phyloP scores from a whole-genome alignment of 371 early-diverging fungal species.

The Mucor lusitanicus region DNA sequence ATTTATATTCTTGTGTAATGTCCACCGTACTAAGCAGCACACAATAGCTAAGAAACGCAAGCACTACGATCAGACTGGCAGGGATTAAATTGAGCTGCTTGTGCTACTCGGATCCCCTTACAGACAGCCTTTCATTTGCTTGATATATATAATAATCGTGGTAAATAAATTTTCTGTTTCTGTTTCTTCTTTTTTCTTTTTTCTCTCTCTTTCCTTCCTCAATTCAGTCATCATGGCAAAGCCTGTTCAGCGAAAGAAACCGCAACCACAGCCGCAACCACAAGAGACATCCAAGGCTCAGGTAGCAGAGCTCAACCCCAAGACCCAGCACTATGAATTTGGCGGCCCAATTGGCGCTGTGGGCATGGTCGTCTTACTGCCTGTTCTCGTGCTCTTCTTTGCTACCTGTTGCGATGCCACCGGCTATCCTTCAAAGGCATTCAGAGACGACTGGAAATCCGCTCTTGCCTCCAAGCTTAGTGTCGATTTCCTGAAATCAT shows the following conservation, averaged over 20 bases:
- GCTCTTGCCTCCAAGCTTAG: constrained; percentile 18
- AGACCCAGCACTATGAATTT: constrained; percentile 71
- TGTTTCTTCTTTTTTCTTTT: constrained; percentile 1
- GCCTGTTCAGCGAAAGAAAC: constrained; percentile 12
- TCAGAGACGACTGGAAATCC: constrained; percentile 26
- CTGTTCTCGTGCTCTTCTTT: constrained; percentile 59
- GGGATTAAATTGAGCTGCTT: constrained; percentile 9
- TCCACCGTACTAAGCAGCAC: not conserved
- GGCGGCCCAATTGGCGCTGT: constrained; percentile 83
- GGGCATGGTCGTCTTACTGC: constrained; percentile 62
- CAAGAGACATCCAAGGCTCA: not conserved
- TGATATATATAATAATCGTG: not conserved
- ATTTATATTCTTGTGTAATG: not conserved
- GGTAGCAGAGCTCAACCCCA: constrained; percentile 50
- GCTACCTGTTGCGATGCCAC: constrained; percentile 40
- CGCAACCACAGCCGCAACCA: not conserved
- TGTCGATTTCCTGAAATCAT: constrained; percentile 23
- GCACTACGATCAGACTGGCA: constrained; percentile 31
- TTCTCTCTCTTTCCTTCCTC: not conserved
- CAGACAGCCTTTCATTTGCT: constrained; percentile 6
- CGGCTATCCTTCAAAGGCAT: constrained; percentile 43
- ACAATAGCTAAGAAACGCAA: constrained; percentile 32
- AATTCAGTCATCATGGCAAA: constrained; percentile 6
- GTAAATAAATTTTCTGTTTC: not conserved
- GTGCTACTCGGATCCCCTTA: constrained; percentile 1